These are phyloP conservation scores for Sphagnum magellanicum DNA, from an alignment of 228 moss, liverwort and hornwort genomes.

Conservation along the genomic window DNA sequence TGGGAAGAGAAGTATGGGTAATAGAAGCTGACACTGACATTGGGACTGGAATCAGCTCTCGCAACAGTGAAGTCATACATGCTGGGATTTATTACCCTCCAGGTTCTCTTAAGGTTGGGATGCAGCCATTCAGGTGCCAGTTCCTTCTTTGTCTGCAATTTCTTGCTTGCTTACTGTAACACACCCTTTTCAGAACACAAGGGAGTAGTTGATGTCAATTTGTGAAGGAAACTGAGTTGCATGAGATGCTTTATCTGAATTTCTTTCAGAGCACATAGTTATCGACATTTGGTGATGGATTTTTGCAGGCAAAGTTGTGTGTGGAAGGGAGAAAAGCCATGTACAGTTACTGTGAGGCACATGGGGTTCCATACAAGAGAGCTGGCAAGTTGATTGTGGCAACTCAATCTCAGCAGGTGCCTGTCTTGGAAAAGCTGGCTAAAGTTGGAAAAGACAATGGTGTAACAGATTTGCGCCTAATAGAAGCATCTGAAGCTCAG, in stretches of 20 bases:
- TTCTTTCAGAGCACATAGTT: constrained; percentile 6
- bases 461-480: constrained; percentile 62
- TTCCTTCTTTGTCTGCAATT: constrained; percentile 12
- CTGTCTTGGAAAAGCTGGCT: constrained; percentile 55
- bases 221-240: too few relatives aligned
- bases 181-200: too few relatives aligned
- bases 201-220: too few relatives aligned
- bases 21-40: constrained; percentile 73
- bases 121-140: constrained; percentile 20
- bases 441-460: constrained; percentile 48
- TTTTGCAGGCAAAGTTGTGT: constrained; percentile 70
- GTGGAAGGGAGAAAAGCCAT: constrained; percentile 67
- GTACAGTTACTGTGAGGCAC: constrained; percentile 70
- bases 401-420: constrained; percentile 54
- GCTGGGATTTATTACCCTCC: constrained; percentile 81
- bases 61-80: constrained; percentile 96
- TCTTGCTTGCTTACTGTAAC: neutral
- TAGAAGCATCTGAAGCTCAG: constrained; percentile 53
- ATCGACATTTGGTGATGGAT: neutral
- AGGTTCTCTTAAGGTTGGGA: constrained; percentile 87
- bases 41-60: constrained; percentile 89
- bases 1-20: constrained; percentile 81
- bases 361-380: constrained; percentile 58
- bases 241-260: neutral
- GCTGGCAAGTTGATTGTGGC: constrained; percentile 75